phyloP scores from a whole-genome alignment of 2,329 filamentous ascomycete genomes.

The Cephalotrichum gorgonifer region DNA sequence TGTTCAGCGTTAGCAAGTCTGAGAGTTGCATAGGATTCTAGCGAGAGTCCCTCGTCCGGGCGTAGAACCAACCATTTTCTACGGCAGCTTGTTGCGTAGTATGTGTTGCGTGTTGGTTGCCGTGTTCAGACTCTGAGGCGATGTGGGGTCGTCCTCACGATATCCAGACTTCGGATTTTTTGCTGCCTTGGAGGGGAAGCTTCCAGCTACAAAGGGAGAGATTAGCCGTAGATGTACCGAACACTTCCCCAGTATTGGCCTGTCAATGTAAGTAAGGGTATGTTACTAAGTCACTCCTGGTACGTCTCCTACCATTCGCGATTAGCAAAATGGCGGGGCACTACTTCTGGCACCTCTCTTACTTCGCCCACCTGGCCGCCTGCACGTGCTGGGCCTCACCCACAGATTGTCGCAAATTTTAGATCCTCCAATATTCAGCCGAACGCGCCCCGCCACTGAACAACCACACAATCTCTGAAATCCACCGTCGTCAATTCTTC shows the following conservation, averaged over 20 bases:
- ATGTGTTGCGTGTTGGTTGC: background rate
- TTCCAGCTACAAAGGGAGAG: background rate
- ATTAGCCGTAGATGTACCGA: constrained; percentile 2
- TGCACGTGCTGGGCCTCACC: constrained; percentile 3
- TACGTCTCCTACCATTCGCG: background rate
- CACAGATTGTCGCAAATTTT: constrained; percentile 3
- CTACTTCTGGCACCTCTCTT: background rate
- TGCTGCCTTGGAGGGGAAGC: constrained; percentile 5
- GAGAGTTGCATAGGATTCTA: background rate
- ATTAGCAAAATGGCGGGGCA: background rate
- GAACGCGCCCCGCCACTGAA: constrained; percentile 4
- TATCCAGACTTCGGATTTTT: constrained; percentile 2
- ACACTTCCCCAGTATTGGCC: background rate
- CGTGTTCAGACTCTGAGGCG: constrained; percentile 1
- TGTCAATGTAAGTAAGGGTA: background rate
- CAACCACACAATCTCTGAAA: constrained; percentile 6
- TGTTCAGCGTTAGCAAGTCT: background rate
- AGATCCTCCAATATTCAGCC: constrained; percentile 4
- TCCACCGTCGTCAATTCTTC: background rate
- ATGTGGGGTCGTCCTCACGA: constrained; percentile 2
- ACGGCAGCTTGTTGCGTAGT: background rate
- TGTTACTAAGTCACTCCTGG: background rate
- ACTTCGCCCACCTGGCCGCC: background rate
- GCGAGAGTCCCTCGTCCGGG: background rate
- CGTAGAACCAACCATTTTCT: constrained; percentile 1